These are phyloP conservation scores for Cordyceps javanica DNA, from an alignment of 2,329 filamentous ascomycete genomes.

Conservation along the genomic window DNA sequence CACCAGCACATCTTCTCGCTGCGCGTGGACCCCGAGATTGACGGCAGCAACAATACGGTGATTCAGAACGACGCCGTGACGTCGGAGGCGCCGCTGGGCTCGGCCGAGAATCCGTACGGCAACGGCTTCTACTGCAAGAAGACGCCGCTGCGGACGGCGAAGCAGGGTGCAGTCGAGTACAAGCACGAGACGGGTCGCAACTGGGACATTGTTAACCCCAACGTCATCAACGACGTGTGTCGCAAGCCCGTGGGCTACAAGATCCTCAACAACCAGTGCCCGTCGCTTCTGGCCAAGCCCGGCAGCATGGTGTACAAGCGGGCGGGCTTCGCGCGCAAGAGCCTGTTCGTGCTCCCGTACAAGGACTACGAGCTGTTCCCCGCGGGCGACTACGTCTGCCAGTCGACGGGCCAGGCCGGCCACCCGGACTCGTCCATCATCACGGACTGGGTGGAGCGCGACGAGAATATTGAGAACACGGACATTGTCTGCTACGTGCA, in stretches of 20 bases:
- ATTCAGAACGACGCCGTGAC: slow-evolving; percentile 64
- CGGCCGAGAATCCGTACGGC: slow-evolving; percentile 63
- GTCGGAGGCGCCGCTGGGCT: slow-evolving; percentile 57
- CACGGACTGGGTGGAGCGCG: slow-evolving; percentile 42
- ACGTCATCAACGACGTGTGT: slow-evolving; percentile 32
- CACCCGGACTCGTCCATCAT: slow-evolving; percentile 17
- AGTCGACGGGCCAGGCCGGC: slow-evolving; percentile 35
- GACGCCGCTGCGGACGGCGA: slow-evolving; percentile 21
- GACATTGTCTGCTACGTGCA: slow-evolving; percentile 47
- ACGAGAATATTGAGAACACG: slow-evolving; percentile 44
- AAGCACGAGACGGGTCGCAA: slow-evolving; percentile 26
- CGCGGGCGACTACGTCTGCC: slow-evolving; percentile 37
- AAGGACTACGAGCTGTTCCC: slow-evolving; percentile 36
- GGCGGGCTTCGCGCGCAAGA: slow-evolving; percentile 36
- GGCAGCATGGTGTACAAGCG: slow-evolving; percentile 32
- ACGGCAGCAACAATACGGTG: slow-evolving; percentile 56
- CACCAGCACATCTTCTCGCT: slow-evolving; percentile 67
- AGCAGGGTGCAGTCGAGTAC: slow-evolving; percentile 20
- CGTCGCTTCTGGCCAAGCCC: slow-evolving; percentile 37
- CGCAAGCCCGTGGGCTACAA: slow-evolving; percentile 40
- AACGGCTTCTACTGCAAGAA: slow-evolving; percentile 57
- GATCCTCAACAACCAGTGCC: slow-evolving; percentile 40
- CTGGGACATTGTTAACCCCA: slow-evolving; percentile 42
- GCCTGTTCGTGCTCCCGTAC: slow-evolving; percentile 38
- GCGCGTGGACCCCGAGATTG: slow-evolving; percentile 59